These are phyloP conservation scores for Mariannaea elegans DNA, from an alignment of 2,329 filamentous ascomycete genomes.

Conservation along the genomic window DNA sequence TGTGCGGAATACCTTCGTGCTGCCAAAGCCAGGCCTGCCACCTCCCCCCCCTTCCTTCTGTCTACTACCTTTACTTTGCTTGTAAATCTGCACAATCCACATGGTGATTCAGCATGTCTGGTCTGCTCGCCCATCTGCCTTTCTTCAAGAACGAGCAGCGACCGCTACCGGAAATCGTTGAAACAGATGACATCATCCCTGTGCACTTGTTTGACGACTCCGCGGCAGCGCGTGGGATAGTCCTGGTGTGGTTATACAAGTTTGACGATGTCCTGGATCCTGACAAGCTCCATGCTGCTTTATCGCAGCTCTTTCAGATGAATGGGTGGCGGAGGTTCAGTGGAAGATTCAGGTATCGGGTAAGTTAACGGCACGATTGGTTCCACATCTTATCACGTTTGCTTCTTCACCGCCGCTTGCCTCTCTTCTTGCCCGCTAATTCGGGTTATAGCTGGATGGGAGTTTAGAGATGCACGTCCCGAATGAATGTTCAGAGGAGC, in stretches of 20 bases:
- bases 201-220: slow-evolving; percentile 25
- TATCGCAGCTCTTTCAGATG: slow-evolving; percentile 10
- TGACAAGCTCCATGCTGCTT: neutral
- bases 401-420: neutral
- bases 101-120: slow-evolving; percentile 4
- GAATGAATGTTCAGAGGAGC: neutral
- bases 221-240: slow-evolving; percentile 12
- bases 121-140: slow-evolving; percentile 11
- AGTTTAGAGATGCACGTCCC: slow-evolving; percentile 18
- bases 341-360: slow-evolving; percentile 19
- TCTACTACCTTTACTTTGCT: neutral
- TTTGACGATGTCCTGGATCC: slow-evolving; percentile 21
- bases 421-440: neutral
- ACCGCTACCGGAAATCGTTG: neutral
- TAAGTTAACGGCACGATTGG: neutral
- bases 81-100: neutral
- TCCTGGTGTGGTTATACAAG: slow-evolving; percentile 24
- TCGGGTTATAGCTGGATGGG: slow-evolving; percentile 7
- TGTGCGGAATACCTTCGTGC: neutral
- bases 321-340: slow-evolving; percentile 21
- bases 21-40: neutral
- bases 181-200: slow-evolving; percentile 24
- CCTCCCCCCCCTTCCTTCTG: neutral
- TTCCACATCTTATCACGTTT: neutral
- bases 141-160: slow-evolving; percentile 6